These are phyloP conservation scores for Spergularia azorica DNA, from an alignment of 179 eudicot species.

Conservation along the genomic window DNA sequence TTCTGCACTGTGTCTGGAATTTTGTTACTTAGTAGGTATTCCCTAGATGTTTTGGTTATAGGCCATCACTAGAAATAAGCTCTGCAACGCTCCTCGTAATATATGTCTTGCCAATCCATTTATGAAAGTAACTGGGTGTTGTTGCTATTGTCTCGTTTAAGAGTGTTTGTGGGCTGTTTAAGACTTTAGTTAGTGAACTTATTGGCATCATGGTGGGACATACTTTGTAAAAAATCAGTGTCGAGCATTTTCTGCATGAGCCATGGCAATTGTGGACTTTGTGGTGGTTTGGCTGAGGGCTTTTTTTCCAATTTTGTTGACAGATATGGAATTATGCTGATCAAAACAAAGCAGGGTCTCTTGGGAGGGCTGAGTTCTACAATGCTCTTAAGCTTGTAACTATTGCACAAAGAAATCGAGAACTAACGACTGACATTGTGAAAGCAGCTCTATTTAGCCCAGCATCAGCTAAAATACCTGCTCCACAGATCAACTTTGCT, in stretches of 20 bases:
- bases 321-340: slow-evolving; percentile 97
- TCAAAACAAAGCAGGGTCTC: slow-evolving; percentile 71
- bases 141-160: no score
- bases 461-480: slow-evolving; percentile 90
- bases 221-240: neutral
- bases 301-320: neutral
- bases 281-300: slow-evolving; percentile 7
- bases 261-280: neutral
- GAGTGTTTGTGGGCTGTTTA: no score
- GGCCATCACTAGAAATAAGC: no score
- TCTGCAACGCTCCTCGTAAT: no score
- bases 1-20: no score
- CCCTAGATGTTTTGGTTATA: no score
- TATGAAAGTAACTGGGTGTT: no score
- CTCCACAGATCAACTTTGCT: slow-evolving; percentile 77
- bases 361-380: slow-evolving; percentile 87
- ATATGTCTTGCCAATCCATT: no score
- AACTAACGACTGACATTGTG: slow-evolving; percentile 85
- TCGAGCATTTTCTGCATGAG: no score
- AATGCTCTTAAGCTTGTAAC: slow-evolving; percentile 97
- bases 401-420: slow-evolving; percentile 89
- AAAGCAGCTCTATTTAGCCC: slow-evolving; percentile 84
- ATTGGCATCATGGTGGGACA: neutral
- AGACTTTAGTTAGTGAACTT: no score
- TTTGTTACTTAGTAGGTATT: no score